Conservation (phyloP, 2,329 filamentous ascomycete species). For the Ustulina deusta region DNA sequence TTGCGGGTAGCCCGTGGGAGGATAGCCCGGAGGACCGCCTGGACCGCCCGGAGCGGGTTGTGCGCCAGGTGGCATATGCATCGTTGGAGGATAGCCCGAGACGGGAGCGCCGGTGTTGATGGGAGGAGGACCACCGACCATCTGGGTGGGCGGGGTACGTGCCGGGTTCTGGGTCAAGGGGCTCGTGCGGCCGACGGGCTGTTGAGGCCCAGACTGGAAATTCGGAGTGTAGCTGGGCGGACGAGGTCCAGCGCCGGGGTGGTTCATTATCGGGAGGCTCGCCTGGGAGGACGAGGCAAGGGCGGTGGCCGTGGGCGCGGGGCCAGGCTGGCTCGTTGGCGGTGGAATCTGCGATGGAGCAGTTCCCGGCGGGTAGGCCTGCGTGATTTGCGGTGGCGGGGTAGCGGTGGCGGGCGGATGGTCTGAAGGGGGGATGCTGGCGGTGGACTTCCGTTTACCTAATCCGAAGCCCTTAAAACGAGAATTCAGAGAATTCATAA, state of each 20-base stretch:
- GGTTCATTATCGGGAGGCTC: slow-evolving; percentile 71
- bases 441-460: slow-evolving; percentile 80
- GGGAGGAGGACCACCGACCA: slow-evolving; percentile 73
- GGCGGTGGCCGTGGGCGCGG: slow-evolving; percentile 59
- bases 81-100: slow-evolving; percentile 70
- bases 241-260: slow-evolving; percentile 68
- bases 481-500: slow-evolving; percentile 84
- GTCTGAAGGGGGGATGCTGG: slow-evolving; percentile 67
- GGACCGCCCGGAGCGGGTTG: slow-evolving; percentile 58
- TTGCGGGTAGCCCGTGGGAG: slow-evolving; percentile 60
- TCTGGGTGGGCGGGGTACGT: slow-evolving; percentile 69
- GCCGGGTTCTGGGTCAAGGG: slow-evolving; percentile 62
- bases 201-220: slow-evolving; percentile 62
- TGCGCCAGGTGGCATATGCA: slow-evolving; percentile 57
- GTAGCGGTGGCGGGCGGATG: slow-evolving; percentile 53
- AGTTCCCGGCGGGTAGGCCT: slow-evolving; percentile 54
- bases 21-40: slow-evolving; percentile 54
- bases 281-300: slow-evolving; percentile 61
- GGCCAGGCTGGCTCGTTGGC: slow-evolving; percentile 53
- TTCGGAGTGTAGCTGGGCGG: slow-evolving; percentile 73
- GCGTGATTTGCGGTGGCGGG: slow-evolving; percentile 64
- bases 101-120: slow-evolving; percentile 74
- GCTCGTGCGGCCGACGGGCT: slow-evolving; percentile 65
- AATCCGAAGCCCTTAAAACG: slow-evolving; percentile 84
- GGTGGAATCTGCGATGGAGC: slow-evolving; percentile 39